Evolutionary conservation across 306 rosid species (phyloP), one percentile per base, ranked within the genome.

Genomic region (Citrullus colocynthis): DNA sequence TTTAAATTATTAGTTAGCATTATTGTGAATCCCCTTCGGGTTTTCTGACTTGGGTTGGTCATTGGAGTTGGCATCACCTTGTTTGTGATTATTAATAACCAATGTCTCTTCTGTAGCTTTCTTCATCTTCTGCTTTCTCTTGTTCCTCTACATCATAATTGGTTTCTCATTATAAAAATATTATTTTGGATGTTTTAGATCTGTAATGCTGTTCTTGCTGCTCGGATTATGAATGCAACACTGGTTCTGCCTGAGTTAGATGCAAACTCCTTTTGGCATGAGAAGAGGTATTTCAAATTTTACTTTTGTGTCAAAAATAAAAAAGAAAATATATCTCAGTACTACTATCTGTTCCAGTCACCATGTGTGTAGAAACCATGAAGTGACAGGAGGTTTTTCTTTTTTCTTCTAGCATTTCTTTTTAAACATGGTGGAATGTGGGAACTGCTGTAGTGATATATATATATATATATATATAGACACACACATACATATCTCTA

Each of bases 201-300:
- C 20, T 96, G 98, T 71, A 92, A 91, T 89, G 99, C 98, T 6
- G 99, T 96, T 86, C 93, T 92, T 78, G 99, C 99, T 73, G 98
- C 99, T 39, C 88, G 99, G 78, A 96, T 96, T 81, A 92, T 96
- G 99, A 96, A 96, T 86, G 98, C 98, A 57, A 89, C 96, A 24
- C 87, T 96, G 41, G 93, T 96, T 76, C 88, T 96, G 20, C 99
- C 99, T 1, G 98, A 96, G 80, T 88, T 96, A 90, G 99, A 92
- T 58, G 91, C 98, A 36, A 92, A 92, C 90, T 96, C 98, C 76
- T 96, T 88, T 80, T 96, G 99, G 99, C 99, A 84, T 36, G 98
- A 96, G 80, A 94, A 92, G 75, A 92, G 93, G 99, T 96, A 86
- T 65, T 78, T 80, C 8, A 49, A 49, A 49, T 49, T 39, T 48